These are phyloP conservation scores for Croton setiger DNA, from an alignment of 441 rosid genomes.

Conservation along the genomic window DNA sequence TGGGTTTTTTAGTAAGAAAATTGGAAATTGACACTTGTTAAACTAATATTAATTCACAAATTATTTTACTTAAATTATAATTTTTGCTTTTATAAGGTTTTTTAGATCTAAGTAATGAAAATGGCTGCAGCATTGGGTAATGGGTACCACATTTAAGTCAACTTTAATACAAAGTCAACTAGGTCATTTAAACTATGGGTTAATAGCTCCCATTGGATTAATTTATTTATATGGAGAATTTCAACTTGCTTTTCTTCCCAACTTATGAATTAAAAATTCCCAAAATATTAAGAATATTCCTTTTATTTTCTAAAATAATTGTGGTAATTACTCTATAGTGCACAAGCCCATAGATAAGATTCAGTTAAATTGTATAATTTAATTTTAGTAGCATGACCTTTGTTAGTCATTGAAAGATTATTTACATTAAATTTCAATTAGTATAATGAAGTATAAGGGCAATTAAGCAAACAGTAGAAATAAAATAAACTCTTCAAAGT, in stretches of 20 bases:
- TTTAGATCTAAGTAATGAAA: conserved; percentile 9
- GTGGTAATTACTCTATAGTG: neutral
- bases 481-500: no score
- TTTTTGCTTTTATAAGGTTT: neutral
- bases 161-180: conserved; percentile 21
- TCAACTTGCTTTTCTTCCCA: neutral
- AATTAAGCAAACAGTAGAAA: no score
- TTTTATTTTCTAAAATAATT: no score
- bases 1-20: neutral
- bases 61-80: neutral
- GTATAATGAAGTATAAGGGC: no score
- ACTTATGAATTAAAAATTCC: neutral
- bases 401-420: no score
- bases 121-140: neutral
- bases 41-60: neutral
- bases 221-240: neutral
- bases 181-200: neutral
- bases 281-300: neutral
- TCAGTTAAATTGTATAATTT: neutral
- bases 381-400: no score
- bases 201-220: conserved; percentile 5
- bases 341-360: neutral
- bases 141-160: conserved; percentile 10
- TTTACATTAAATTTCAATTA: no score
- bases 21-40: neutral